Percentiles rank a stretch among this genome's conserved stretches.
Evolutionary conservation across 148 eudicot species (phyloP).

Genomic region (Chenopodium quinoa): DNA sequence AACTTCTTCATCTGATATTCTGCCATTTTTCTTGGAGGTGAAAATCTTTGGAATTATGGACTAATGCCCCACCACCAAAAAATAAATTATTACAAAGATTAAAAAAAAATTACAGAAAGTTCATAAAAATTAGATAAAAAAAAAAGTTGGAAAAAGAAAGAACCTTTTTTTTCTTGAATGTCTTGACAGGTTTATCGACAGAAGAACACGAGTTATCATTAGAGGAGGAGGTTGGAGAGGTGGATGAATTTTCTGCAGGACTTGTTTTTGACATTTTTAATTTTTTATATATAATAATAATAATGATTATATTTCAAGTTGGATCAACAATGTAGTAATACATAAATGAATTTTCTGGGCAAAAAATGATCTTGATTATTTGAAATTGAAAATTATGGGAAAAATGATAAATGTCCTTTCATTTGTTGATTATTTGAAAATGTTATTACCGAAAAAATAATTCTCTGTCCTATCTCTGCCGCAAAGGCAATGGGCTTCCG

Average conservation of each 20-base stretch:
- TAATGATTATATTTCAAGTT: neutral
- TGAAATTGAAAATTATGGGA: neutral
- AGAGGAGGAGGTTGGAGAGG: constrained; percentile 28
- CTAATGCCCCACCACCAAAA: constrained; percentile 19
- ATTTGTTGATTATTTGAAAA: neutral
- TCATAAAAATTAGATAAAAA: neutral
- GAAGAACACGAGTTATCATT: constrained; percentile 1
- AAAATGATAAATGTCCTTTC: neutral
- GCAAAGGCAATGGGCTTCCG: neutral
- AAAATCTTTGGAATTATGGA: constrained; percentile 64
- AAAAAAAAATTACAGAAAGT: neutral
- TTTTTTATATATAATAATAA: neutral
- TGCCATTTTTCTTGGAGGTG: constrained; percentile 42
- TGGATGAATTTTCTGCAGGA: constrained; percentile 4
- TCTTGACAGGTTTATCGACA: constrained; percentile 22
- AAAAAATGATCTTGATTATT: too few relatives aligned
- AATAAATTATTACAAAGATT: neutral
- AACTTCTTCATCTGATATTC: constrained; percentile 44
- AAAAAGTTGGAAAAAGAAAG: neutral
- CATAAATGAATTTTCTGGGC: neutral
- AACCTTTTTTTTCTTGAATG: constrained; percentile 38
- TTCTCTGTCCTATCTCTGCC: neutral
- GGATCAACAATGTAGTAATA: neutral
- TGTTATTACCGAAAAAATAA: neutral
- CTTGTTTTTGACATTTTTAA: constrained; percentile 18